Evolutionary conservation across 257 asterid genomes (phyloP).

Genomic region (Nicotiana knightiana): DNA sequence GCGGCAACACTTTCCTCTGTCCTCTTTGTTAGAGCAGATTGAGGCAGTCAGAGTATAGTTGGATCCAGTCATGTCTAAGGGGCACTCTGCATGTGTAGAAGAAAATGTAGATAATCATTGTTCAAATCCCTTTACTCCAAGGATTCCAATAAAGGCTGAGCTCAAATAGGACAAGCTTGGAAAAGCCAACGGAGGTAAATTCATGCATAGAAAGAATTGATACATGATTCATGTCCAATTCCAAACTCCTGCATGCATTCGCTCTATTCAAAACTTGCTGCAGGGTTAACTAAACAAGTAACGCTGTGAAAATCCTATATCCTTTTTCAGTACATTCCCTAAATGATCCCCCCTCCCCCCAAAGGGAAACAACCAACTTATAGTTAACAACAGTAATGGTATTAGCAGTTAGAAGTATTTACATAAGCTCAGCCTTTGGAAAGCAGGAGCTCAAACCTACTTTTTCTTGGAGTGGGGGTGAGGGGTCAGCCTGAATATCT

Average conservation of each 20-base stretch:
- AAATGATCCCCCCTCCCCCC: not conserved
- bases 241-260: too few species aligned
- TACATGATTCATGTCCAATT: not conserved
- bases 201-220: not conserved
- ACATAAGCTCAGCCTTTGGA: too few species aligned
- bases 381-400: not conserved
- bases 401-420: not conserved
- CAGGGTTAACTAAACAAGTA: too few species aligned
- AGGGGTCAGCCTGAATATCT: not conserved
- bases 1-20: slow-evolving; percentile 79
- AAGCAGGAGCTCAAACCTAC: too few species aligned
- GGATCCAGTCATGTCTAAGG: slow-evolving; percentile 64
- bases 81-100: slow-evolving; percentile 66
- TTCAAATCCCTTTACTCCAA: not conserved
- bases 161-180: not conserved
- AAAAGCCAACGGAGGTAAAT: not conserved
- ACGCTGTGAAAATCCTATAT: not conserved
- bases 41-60: slow-evolving; percentile 77
- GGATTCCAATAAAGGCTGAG: not conserved
- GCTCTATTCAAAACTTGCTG: too few species aligned
- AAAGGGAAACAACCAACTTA: not conserved
- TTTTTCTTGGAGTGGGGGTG: too few species aligned
- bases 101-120: not conserved
- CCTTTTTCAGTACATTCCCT: not conserved
- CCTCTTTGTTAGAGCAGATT: slow-evolving; percentile 61